Percentiles rank a stretch among this genome's conserved stretches.
These are phyloP conservation scores for Populus nigra DNA, from an alignment of 345 rosid species.

Conservation along the genomic window DNA sequence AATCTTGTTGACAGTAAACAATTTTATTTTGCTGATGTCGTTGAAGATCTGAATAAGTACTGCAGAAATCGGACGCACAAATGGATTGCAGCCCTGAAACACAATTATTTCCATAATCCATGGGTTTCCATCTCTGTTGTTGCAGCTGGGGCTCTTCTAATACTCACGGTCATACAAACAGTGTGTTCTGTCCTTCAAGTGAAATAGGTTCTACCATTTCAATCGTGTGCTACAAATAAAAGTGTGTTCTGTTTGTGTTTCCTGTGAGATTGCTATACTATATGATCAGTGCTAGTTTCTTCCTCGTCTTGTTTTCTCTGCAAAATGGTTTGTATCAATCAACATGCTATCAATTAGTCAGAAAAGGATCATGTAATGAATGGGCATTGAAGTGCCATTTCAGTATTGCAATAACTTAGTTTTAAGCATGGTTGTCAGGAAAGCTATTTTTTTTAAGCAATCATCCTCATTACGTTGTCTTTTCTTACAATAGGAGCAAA, in stretches of 20 bases:
- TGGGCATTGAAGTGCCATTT: no score
- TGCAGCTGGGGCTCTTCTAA: conserved; percentile 7
- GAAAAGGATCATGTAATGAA: no score
- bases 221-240: background rate
- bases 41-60: background rate
- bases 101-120: conserved; percentile 16
- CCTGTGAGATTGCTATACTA: background rate
- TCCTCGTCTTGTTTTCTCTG: no score
- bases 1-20: fast-evolving
- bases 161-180: conserved; percentile 18
- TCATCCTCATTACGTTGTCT: no score
- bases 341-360: no score
- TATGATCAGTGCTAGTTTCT: no score
- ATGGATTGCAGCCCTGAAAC: conserved; percentile 20
- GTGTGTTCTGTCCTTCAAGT: conserved; percentile 7
- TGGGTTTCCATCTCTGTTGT: conserved; percentile 17
- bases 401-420: no score
- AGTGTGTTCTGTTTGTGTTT: background rate
- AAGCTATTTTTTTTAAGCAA: no score
- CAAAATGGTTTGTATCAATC: no score
- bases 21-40: background rate
- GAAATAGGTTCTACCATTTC: background rate
- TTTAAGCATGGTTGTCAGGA: no score
- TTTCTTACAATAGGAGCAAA: no score
- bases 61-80: background rate